Base-by-base conservation (phyloP, 1,284 basidiomycete species). In the Puccinia brachypodii region DNA sequence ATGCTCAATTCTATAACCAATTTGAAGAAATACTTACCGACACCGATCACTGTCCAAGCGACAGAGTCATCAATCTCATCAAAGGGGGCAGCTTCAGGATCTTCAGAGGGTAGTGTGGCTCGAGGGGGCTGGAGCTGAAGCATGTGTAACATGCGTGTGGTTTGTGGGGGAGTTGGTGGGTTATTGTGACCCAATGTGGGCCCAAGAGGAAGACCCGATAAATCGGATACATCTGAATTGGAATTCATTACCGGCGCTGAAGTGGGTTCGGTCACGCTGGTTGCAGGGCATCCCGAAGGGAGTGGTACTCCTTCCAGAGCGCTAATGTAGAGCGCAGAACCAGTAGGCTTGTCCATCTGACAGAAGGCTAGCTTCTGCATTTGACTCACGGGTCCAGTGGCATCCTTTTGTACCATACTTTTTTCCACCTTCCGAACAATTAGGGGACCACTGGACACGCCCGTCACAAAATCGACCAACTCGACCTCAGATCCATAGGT, bases 301-400 rank as follows among this genome's bases (percentile, higher is more conserved):
- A 66, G 40, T 25, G 56, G 31, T 25, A 74, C 36, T 2, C 74
- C 74, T 50, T 83, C 82, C 9, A 82, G 56, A 42, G 80, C 68
- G 33, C 69, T 58, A 13, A 83, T 71, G 69, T 81, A 81, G n/a
- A 62, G 31, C 0, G 76, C 53, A 84, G 83, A 14, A 83, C 71
- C 80, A 44, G 64, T 36, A 16, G n/a, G 22, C 44, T 72, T 74
- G 38, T 76, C 83, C 76, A 94, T 90, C 76, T 94, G 90, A 85
- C 95, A 93, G 68, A 98, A 88, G 0, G 94, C 95, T 82, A 98
- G 92, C 87, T 96, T 95, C 88, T 98, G 95, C 91, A 98, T 93
- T 86, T 97, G 95, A 85, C 94, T 95, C 80, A 98, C 93, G 31
- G 95, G 95, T 1, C 94, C 94, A 28, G 92, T 93, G 83, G 93